These are phyloP conservation scores for Alternaria ethzedia DNA, from an alignment of 2,329 filamentous ascomycete species.

Conservation along the genomic window DNA sequence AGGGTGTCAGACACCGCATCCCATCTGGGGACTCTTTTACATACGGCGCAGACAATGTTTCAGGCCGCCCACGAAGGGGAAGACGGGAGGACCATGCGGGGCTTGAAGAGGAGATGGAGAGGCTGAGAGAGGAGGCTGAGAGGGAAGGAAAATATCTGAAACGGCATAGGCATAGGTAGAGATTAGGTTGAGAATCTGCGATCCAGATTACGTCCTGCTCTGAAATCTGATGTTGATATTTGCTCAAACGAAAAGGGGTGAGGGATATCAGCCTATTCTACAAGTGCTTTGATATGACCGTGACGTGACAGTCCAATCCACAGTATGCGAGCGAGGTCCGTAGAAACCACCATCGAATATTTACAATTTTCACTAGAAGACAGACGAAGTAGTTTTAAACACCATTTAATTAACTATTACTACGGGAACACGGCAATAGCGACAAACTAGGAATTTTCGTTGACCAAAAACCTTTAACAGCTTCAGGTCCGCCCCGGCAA, in stretches of 20 bases:
- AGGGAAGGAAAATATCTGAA: background rate
- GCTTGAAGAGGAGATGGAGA: background rate
- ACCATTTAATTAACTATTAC: slow-evolving; percentile 29
- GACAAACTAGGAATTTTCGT: slow-evolving; percentile 6
- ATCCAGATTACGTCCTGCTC: background rate
- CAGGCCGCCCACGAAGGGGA: background rate
- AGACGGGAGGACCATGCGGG: background rate
- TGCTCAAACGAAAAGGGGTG: background rate
- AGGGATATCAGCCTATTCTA: background rate
- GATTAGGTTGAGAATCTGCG: background rate
- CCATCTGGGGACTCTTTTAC: background rate
- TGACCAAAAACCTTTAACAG: background rate
- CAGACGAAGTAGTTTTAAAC: background rate
- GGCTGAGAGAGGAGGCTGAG: accelerated
- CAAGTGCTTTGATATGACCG: background rate
- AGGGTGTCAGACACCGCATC: background rate
- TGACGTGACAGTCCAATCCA: background rate
- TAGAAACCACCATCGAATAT: background rate
- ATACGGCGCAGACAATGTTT: accelerated
- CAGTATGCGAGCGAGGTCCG: background rate
- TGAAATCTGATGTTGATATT: background rate
- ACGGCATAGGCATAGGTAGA: background rate
- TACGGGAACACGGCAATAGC: slow-evolving; percentile 11
- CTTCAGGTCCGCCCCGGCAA: background rate
- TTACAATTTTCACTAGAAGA: background rate